Evolutionary conservation across 768 basidiomycete species (phyloP).

Genomic region (Nidula microcarpa): DNA sequence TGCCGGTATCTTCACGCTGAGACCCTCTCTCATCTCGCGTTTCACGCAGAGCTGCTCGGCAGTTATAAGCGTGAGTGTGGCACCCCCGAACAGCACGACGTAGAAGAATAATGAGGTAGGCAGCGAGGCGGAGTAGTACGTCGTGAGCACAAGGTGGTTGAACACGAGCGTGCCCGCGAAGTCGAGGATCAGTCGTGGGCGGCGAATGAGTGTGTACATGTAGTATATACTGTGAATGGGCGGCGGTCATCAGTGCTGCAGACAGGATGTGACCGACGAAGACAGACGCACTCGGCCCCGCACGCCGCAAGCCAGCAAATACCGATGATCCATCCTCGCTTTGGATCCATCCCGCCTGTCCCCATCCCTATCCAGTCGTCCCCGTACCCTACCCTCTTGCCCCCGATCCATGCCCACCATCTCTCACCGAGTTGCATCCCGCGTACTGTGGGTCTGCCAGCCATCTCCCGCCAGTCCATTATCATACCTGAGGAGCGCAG

Average conservation of each 20-base stretch:
- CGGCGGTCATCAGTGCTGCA: background rate
- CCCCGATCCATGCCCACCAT: slow-evolving; percentile 80
- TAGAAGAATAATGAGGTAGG: slow-evolving; percentile 95
- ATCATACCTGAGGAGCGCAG: slow-evolving; percentile 59
- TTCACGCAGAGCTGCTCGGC: slow-evolving; percentile 92
- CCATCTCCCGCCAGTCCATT: slow-evolving; percentile 98
- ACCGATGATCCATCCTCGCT: slow-evolving; percentile 89
- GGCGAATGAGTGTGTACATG: slow-evolving; percentile 82
- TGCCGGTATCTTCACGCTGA: slow-evolving; percentile 49
- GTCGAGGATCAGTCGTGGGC: slow-evolving; percentile 93
- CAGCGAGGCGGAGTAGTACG: slow-evolving; percentile 79
- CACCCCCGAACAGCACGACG: slow-evolving; percentile 69
- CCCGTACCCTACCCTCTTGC: slow-evolving; percentile 67
- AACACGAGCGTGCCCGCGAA: slow-evolving; percentile 88
- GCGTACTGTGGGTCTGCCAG: slow-evolving; percentile 74
- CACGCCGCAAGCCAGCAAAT: slow-evolving; percentile 83
- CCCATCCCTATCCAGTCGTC: slow-evolving; percentile 50
- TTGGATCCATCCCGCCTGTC: slow-evolving; percentile 55
- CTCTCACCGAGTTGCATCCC: slow-evolving; percentile 59
- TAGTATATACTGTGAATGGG: slow-evolving; percentile 55
- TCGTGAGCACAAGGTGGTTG: slow-evolving; percentile 91
- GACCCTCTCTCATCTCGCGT: slow-evolving; percentile 85
- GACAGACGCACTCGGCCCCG: slow-evolving; percentile 74
- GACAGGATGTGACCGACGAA: background rate
- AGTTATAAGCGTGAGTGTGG: slow-evolving; percentile 69